Evolutionary conservation across 1,284 basidiomycete genomes (phyloP).

Genomic region (Phlebopus sp.): DNA sequence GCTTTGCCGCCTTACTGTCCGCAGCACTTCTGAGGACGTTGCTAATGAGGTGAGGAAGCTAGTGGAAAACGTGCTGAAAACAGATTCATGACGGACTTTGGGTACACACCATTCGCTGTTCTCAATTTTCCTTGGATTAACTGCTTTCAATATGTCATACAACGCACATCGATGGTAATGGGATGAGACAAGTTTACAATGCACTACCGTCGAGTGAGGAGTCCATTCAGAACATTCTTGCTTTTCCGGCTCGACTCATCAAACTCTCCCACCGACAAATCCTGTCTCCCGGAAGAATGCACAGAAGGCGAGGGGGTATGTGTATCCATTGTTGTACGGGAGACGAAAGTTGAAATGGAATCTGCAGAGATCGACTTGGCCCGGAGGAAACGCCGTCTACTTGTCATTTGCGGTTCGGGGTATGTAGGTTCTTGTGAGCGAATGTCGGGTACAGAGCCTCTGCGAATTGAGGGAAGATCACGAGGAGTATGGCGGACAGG

Average conservation of each 20-base stretch:
- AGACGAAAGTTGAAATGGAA: constrained; percentile 26
- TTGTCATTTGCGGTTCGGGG: constrained; percentile 15
- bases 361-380: constrained; percentile 33
- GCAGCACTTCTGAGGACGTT: constrained; percentile 93
- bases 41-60: constrained; percentile 77
- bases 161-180: constrained; percentile 26
- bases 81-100: constrained; percentile 17
- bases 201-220: constrained; percentile 31
- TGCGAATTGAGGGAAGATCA: constrained; percentile 16
- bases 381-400: constrained; percentile 24
- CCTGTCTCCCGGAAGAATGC: constrained; percentile 3
- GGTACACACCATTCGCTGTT: neutral
- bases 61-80: constrained; percentile 54
- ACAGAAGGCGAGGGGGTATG: constrained; percentile 7
- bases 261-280: constrained; percentile 2
- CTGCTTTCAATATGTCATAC: constrained; percentile 21
- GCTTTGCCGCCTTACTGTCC: constrained; percentile 91
- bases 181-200: neutral
- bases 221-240: constrained; percentile 29
- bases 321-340: constrained; percentile 11
- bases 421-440: constrained; percentile 12
- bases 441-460: constrained; percentile 32
- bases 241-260: constrained; percentile 28
- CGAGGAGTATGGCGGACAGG: constrained; percentile 1
- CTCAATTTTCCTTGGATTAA: constrained; percentile 7